Evolutionary conservation across 345 rosid genomes (phyloP).

Genomic region (Populus alba): DNA sequence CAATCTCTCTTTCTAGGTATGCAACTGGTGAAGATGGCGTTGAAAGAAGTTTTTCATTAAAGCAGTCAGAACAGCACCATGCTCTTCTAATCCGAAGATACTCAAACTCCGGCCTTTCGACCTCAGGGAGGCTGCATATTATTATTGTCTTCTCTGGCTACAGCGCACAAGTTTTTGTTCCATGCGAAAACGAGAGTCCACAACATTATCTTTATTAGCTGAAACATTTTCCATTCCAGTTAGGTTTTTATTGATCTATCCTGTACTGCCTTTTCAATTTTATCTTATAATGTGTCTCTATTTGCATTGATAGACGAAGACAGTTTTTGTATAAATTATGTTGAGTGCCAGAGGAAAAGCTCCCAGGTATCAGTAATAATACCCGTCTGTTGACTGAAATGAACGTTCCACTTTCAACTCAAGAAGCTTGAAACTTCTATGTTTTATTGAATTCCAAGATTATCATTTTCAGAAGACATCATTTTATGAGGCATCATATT

Average conservation of each 20-base stretch:
- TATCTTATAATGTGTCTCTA: slow-evolving; percentile 17
- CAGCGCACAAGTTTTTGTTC: slow-evolving; percentile 21
- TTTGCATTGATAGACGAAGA: slow-evolving; percentile 19
- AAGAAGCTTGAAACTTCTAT: too few species aligned
- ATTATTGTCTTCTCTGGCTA: neutral
- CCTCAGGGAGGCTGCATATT: neutral
- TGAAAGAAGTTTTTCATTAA: neutral
- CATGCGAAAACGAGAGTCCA: neutral
- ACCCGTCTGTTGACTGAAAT: neutral
- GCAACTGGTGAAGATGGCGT: slow-evolving; percentile 5
- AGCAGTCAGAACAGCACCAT: neutral
- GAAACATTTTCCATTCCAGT: slow-evolving; percentile 19
- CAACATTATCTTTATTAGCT: slow-evolving; percentile 7
- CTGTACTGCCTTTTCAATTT: neutral
- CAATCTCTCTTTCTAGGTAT: neutral
- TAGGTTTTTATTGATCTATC: slow-evolving; percentile 17
- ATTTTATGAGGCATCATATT: too few species aligned
- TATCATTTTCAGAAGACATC: too few species aligned
- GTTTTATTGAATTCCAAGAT: too few species aligned
- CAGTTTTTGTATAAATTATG: slow-evolving; percentile 27
- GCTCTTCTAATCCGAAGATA: neutral
- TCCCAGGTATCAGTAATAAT: slow-evolving; percentile 12
- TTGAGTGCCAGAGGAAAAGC: slow-evolving; percentile 14
- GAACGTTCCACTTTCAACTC: too few species aligned
- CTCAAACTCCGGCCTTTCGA: neutral